Percentiles rank a stretch among this genome's conserved stretches.
Evolutionary conservation across 208 protist species (phyloP).

Genomic region (Trypanosoma boissoni): DNA sequence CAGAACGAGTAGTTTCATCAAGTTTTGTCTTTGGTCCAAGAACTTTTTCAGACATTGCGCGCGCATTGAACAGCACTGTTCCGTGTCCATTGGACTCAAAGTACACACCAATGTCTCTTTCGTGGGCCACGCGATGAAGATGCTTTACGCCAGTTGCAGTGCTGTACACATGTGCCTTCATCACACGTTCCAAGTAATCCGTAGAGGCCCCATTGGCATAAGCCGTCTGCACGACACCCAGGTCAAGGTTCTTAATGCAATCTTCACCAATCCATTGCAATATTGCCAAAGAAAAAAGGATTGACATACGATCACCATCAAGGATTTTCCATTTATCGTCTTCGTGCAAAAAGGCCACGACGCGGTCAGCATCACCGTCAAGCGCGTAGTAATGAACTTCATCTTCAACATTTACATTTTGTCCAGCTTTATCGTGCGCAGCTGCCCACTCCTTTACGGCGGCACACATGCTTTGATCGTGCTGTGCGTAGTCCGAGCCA

Average conservation of each 20-base stretch:
- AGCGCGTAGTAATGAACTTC: constrained; percentile 78
- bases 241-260: constrained; percentile 33
- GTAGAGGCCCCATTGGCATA: constrained; percentile 95
- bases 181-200: constrained; percentile 51
- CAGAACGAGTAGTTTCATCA: neutral
- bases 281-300: constrained; percentile 69
- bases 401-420: constrained; percentile 5
- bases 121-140: constrained; percentile 87
- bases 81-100: constrained; percentile 97
- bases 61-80: constrained; percentile 81
- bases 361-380: constrained; percentile 94
- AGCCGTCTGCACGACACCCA: constrained; percentile 93
- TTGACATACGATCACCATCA: constrained; percentile 81
- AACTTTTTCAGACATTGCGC: constrained; percentile 10
- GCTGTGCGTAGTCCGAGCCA: constrained; percentile 91
- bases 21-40: neutral
- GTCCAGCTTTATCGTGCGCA: neutral
- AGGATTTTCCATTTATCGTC: constrained; percentile 40
- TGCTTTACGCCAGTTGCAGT: constrained; percentile 94
- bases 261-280: constrained; percentile 42
- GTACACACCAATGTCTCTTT: constrained; percentile 92
- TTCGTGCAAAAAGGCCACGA: constrained; percentile 72
- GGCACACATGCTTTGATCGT: constrained; percentile 34
- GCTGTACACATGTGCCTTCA: constrained; percentile 52
- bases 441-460: constrained; percentile 36